Evolutionary conservation across 2,329 filamentous ascomycete genomes (phyloP).

Genomic region (Coniella lustricola): DNA sequence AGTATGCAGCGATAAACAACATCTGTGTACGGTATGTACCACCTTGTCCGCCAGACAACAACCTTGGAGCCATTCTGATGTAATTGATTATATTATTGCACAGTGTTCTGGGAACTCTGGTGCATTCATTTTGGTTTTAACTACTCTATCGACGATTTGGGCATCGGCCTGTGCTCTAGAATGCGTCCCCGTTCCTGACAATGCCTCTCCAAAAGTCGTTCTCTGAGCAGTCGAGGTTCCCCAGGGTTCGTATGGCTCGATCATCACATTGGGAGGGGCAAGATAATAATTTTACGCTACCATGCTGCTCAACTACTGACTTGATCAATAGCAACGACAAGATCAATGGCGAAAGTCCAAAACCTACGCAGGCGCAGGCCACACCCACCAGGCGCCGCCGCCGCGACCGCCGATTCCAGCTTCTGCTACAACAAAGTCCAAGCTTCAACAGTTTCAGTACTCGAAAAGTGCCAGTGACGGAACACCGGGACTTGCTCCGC

Average conservation of each 20-base stretch:
- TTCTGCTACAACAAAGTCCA: slow-evolving; percentile 53
- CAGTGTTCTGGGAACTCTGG: too few species aligned
- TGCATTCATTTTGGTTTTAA: too few species aligned
- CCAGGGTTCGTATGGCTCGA: slow-evolving; percentile 19
- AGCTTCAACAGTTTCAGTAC: slow-evolving; percentile 52
- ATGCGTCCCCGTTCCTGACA: slow-evolving; percentile 10
- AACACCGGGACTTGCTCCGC: neutral
- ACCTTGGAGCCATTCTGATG: too few species aligned
- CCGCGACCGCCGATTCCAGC: slow-evolving; percentile 34
- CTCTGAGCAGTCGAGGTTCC: slow-evolving; percentile 31
- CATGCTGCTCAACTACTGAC: neutral
- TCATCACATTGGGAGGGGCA: neutral
- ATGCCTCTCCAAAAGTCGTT: slow-evolving; percentile 37
- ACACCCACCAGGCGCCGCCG: slow-evolving; percentile 27
- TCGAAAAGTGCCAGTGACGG: slow-evolving; percentile 27
- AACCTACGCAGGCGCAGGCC: slow-evolving; percentile 36
- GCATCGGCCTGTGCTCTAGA: neutral
- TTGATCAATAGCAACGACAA: slow-evolving; percentile 25
- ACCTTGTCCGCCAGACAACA: too few species aligned
- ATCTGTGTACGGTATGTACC: too few species aligned
- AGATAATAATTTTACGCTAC: neutral
- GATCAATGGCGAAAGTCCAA: slow-evolving; percentile 48
- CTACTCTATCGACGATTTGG: too few species aligned
- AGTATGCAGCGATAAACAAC: too few species aligned
- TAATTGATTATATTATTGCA: too few species aligned